Percentiles rank a stretch among this genome's conserved stretches.
phyloP scores from a whole-genome alignment of 1,284 basidiomycete genomes.

The Trichosporon ovoides region DNA sequence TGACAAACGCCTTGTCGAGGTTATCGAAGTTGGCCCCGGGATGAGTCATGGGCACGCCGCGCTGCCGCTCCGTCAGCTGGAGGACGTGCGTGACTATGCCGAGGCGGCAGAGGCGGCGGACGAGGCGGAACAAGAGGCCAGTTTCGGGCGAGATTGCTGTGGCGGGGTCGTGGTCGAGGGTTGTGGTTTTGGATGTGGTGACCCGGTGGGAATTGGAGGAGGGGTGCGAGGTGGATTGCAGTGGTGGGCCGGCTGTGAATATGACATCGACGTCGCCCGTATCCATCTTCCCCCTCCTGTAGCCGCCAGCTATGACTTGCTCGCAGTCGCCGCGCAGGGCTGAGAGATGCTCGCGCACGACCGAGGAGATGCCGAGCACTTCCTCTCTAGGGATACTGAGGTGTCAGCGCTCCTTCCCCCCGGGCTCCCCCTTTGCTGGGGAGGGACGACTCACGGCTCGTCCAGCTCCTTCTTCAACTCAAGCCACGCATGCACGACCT shows the following conservation, averaged over 20 bases:
- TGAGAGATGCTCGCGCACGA: conserved; percentile 37
- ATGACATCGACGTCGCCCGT: conserved; percentile 46
- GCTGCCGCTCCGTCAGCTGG: conserved; percentile 30
- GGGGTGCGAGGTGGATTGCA: background rate
- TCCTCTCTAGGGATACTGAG: conserved; percentile 41
- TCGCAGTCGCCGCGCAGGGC: conserved; percentile 38
- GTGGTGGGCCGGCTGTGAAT: conserved; percentile 24
- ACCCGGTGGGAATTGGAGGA: too few relatives aligned
- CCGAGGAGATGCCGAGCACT: conserved; percentile 40
- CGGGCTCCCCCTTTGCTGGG: too few relatives aligned
- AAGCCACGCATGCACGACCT: conserved; percentile 47
- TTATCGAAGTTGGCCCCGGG: conserved; percentile 46
- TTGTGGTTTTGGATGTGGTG: too few relatives aligned
- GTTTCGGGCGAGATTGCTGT: conserved; percentile 22
- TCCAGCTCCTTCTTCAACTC: conserved; percentile 40
- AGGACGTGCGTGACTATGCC: conserved; percentile 47
- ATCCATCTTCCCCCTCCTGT: conserved; percentile 42
- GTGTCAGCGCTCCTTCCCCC: too few relatives aligned
- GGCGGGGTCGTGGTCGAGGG: too few relatives aligned
- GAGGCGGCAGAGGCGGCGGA: conserved; percentile 29
- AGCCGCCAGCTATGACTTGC: conserved; percentile 44
- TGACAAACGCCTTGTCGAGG: conserved; percentile 47
- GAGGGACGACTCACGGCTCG: conserved; percentile 24
- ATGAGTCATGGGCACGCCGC: conserved; percentile 27
- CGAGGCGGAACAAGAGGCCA: conserved; percentile 33